A percentile compares a stretch with the other conserved stretches of the same genome.
Evolutionary conservation across 129 eudicot species (phyloP).

Genomic region (Calendula officinalis): DNA sequence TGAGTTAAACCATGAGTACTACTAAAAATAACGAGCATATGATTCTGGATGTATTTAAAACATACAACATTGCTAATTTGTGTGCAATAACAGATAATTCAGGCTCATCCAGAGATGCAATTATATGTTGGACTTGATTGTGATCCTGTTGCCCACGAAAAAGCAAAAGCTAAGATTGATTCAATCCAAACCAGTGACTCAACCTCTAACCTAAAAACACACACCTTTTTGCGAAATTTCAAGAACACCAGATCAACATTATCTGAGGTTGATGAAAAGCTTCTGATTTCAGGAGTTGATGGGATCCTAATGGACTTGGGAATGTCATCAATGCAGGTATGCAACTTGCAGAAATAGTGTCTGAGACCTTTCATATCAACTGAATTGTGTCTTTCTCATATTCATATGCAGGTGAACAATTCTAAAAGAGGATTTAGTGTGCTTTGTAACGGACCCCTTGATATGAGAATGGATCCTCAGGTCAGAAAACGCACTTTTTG

Average conservation of each 20-base stretch:
- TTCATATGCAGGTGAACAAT: constrained; percentile 69
- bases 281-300: constrained; percentile 47
- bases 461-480: constrained; percentile 98
- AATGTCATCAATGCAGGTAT: constrained; percentile 99
- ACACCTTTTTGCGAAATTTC: constrained; percentile 58
- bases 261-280: constrained; percentile 58
- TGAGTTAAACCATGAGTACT: neutral
- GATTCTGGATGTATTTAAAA: neutral
- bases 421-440: constrained; percentile 89
- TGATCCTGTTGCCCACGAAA: constrained; percentile 91
- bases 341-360: neutral
- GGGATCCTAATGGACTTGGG: constrained; percentile 98
- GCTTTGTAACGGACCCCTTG: constrained; percentile 85
- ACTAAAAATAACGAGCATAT: neutral
- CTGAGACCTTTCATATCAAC: neutral
- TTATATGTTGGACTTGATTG: constrained; percentile 74
- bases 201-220: constrained; percentile 41
- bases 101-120: constrained; percentile 84
- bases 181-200: constrained; percentile 29
- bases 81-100: constrained; percentile 56
- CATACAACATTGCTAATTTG: neutral
- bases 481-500: constrained; percentile 34
- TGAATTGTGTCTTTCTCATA: neutral
- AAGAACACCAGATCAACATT: constrained; percentile 53
- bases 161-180: constrained; percentile 57